Conservation (phyloP, 2,329 filamentous ascomycete species). For the Triangularia verruculosa region DNA sequence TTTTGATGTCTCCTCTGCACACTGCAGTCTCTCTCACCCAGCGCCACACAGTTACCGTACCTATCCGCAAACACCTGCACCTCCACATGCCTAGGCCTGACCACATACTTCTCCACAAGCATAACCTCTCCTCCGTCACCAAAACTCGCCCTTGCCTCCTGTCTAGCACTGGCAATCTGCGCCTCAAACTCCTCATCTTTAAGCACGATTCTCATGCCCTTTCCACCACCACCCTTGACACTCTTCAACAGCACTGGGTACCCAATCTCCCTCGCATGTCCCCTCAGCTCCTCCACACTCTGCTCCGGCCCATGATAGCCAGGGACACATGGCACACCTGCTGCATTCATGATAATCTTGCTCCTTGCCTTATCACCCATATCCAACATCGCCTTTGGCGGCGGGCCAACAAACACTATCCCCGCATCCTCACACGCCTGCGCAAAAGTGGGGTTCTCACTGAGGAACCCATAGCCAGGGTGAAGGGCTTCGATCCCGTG, state of each 20-base stretch:
- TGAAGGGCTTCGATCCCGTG: slow-evolving; percentile 89
- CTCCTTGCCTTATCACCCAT: slow-evolving; percentile 94
- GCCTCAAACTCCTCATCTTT: slow-evolving; percentile 65
- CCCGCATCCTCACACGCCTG: slow-evolving; percentile 84
- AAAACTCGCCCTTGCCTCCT: slow-evolving; percentile 74
- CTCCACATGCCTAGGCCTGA: slow-evolving; percentile 78
- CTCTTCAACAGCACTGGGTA: slow-evolving; percentile 78
- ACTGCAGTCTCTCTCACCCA: slow-evolving; percentile 86
- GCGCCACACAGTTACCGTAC: slow-evolving; percentile 72
- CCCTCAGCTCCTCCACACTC: slow-evolving; percentile 56
- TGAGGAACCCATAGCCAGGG: slow-evolving; percentile 93
- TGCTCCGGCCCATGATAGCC: slow-evolving; percentile 92
- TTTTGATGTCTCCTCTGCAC: slow-evolving; percentile 87
- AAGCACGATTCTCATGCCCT: slow-evolving; percentile 76
- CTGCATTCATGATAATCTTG: slow-evolving; percentile 94
- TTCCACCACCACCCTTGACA: slow-evolving; percentile 76
- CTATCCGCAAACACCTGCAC: slow-evolving; percentile 88
- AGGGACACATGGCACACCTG: slow-evolving; percentile 94
- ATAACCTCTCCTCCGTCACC: slow-evolving; percentile 77
- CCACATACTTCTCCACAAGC: slow-evolving; percentile 80
- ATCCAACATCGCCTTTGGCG: slow-evolving; percentile 73
- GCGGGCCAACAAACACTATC: slow-evolving; percentile 90
- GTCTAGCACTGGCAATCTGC: slow-evolving; percentile 69
- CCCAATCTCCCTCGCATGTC: slow-evolving; percentile 67
- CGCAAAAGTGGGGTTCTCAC: slow-evolving; percentile 90